Evolutionary conservation across 2,329 filamentous ascomycete species (phyloP).

Genomic region (Aspergillus sp.): DNA sequence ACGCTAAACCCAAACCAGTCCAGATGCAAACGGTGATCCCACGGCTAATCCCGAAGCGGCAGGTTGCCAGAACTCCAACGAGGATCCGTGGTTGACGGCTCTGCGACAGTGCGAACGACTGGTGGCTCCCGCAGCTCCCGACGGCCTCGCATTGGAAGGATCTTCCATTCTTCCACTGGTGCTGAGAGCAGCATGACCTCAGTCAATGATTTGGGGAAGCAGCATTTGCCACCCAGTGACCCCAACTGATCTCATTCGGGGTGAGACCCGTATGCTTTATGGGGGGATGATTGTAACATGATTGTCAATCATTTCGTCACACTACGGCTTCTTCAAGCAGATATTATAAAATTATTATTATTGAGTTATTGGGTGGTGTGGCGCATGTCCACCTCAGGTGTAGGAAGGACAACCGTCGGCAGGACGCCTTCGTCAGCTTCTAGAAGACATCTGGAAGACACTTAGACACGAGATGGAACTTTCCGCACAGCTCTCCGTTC

Average conservation of each 20-base stretch:
- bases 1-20: background rate
- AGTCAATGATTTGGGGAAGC: background rate
- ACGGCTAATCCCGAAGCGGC: background rate
- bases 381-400: background rate
- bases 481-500: conserved; percentile 17
- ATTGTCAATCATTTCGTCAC: too few species aligned
- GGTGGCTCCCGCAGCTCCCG: background rate
- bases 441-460: conserved; percentile 36
- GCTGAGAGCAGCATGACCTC: background rate
- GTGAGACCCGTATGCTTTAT: too few species aligned
- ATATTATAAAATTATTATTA: background rate
- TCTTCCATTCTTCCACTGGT: background rate
- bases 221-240: background rate
- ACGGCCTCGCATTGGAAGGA: background rate
- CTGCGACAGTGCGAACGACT: background rate
- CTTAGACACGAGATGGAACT: conserved; percentile 19
- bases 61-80: background rate
- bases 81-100: background rate
- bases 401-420: background rate
- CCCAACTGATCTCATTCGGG: background rate
- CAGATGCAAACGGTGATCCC: background rate
- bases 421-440: conserved; percentile 18
- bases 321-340: too few species aligned
- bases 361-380: background rate
- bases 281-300: too few species aligned